These are phyloP conservation scores for Closterium sp. DNA, from an alignment of 139 green algal species.

Conservation along the genomic window DNA sequence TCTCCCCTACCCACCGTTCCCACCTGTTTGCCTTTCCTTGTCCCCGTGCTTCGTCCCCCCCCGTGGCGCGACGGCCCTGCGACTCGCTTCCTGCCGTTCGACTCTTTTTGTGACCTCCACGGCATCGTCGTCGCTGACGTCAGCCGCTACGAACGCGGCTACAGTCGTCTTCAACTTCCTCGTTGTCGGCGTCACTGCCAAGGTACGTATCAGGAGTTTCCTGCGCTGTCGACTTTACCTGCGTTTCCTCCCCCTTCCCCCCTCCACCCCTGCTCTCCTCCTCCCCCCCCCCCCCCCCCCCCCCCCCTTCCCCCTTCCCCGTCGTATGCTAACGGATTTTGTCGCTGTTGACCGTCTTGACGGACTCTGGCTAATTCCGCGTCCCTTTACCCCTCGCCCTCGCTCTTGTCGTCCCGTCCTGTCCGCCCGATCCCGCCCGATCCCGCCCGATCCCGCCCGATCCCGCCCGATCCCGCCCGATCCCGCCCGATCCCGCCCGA, in stretches of 20 bases:
- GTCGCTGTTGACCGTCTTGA: background rate
- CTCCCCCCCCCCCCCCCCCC: background rate
- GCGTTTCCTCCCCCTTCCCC: background rate
- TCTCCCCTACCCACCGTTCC: no score
- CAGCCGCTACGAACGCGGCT: conserved; percentile 56
- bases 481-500: no score
- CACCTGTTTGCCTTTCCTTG: no score
- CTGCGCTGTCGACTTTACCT: no score
- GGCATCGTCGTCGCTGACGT: background rate
- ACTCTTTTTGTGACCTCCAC: no score
- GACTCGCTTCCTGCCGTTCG: no score
- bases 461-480: no score
- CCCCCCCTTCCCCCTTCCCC: background rate
- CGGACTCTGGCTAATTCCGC: background rate
- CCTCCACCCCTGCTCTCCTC: no score
- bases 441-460: no score
- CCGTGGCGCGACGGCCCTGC: no score
- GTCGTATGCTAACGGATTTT: background rate
- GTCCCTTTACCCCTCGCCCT: background rate
- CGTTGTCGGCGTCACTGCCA: conserved; percentile 62
- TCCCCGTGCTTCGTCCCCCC: no score
- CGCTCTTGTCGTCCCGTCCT: no score
- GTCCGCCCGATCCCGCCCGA: background rate
- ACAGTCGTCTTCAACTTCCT: conserved; percentile 68
- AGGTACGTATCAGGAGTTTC: conserved; percentile 54